phyloP scores from a whole-genome alignment of 139 green algal species.

The Trebouxia sp. region DNA sequence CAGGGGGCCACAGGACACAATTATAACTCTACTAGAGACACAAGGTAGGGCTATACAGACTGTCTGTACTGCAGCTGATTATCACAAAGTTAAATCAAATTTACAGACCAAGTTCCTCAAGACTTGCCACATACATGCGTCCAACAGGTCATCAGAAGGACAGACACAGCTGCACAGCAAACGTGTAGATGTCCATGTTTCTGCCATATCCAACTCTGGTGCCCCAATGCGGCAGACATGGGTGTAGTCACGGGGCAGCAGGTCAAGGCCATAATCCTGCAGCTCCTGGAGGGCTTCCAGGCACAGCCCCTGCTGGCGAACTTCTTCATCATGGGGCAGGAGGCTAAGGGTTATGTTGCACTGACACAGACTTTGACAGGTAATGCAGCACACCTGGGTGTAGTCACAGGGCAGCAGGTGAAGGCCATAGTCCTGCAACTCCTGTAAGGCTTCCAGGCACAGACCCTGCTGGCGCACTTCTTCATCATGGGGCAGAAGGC shows the following conservation, averaged over 20 bases:
- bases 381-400: not conserved
- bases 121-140: too few relatives aligned
- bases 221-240: not conserved
- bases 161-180: too few relatives aligned
- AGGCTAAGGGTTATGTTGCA: too few relatives aligned
- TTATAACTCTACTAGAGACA: too few relatives aligned
- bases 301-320: not conserved
- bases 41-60: too few relatives aligned
- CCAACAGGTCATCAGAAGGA: too few relatives aligned
- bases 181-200: too few relatives aligned
- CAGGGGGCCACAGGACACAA: too few relatives aligned
- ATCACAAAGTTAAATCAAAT: too few relatives aligned
- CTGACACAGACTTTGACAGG: not conserved
- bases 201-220: too few relatives aligned
- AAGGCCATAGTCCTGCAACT: conserved; percentile 20
- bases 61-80: too few relatives aligned
- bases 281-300: conserved; percentile 17
- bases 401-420: not conserved
- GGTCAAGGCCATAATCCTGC: conserved; percentile 6
- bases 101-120: too few relatives aligned
- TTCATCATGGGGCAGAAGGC: conserved; percentile 7
- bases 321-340: conserved; percentile 10
- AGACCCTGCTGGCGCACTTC: not conserved
- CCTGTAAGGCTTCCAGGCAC: conserved; percentile 8
- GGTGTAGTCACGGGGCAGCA: not conserved